Base-by-base conservation (phyloP, 1,284 basidiomycete species). In the Rhodotorula sp. region DNA sequence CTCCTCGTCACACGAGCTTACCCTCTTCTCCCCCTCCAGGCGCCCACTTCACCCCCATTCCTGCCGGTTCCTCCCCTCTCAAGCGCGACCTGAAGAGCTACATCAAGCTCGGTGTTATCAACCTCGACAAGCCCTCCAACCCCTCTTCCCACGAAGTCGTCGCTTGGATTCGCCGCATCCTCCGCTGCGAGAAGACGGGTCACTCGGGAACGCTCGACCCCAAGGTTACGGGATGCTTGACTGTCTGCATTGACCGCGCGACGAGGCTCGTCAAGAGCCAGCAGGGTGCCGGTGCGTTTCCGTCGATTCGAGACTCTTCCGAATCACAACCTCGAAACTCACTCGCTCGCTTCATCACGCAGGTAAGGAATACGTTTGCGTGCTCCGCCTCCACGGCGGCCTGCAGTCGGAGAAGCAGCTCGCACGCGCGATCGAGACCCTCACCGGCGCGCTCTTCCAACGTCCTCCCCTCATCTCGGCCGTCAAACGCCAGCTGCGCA, bases 91-190 rank as follows among this genome's bases (percentile, higher is more conserved):
- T 98, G 66, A 83, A 85, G 34, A 85, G 87, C 68, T 98, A 99
- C 82, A 87, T 99, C 81, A 94, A 94, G 89, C 93, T 94, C 72
- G 96, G 96, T 76, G 92, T 97, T 68, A 99, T 99, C 81, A 98
- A 99, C 84, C 86, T 99, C 76, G 96, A 99, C 86, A 99, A 99
- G 81, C 96, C 96, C 34, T 98, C 95, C 59, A 99, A 99, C 83
- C 96, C 96, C 13, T 99, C 96, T 8, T 98, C 95, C n/a, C 96
- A 99, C 83, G 96, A 99, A 85, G 96, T 99, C 66, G 96, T 99
- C 74, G 96, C 96, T 24, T 99, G 96, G 96, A 83, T 99, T 74
- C 87, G 95, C 77, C 87, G 96, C 37, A 99, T 99, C 76, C 82
- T 99, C 62, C 88, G 95, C 37, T 91, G 91, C 47, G 95, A 99